Conservation (phyloP, 2,329 filamentous ascomycete genomes). For the Ceratocystis variospora region DNA sequence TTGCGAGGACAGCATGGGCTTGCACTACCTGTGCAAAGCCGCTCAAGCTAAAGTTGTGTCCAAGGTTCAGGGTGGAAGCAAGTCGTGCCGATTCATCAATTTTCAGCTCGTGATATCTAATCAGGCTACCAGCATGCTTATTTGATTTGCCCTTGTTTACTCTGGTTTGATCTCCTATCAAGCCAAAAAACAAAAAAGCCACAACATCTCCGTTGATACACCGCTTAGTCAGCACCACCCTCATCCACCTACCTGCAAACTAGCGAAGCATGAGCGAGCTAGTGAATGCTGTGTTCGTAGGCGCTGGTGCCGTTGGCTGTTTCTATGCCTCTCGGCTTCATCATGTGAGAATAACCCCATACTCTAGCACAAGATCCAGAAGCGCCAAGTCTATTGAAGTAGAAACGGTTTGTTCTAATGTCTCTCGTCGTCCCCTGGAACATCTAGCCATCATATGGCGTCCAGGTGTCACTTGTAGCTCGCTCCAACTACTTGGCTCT, state of each 20-base stretch:
- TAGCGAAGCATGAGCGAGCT: constrained; percentile 25
- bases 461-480: constrained; percentile 55
- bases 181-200: background rate
- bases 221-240: too few species aligned
- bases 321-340: constrained; percentile 59
- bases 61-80: background rate
- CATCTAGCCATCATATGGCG: constrained; percentile 33
- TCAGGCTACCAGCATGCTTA: background rate
- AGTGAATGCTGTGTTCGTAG: constrained; percentile 51
- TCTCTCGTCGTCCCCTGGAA: background rate
- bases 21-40: too few species aligned
- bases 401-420: background rate
- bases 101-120: background rate
- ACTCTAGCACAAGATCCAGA: constrained; percentile 5
- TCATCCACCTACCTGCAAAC: too few species aligned
- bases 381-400: background rate
- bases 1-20: background rate
- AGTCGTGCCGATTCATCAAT: background rate
- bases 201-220: background rate
- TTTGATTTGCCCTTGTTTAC: background rate
- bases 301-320: constrained; percentile 57
- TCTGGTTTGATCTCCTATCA: background rate
- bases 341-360: constrained; percentile 30
- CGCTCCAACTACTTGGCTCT: constrained; percentile 60
- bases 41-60: background rate